Percentiles rank a stretch among this genome's conserved stretches.
Evolutionary conservation across 139 green algal genomes (phyloP).

Genomic region (Ostreobium quekettii): DNA sequence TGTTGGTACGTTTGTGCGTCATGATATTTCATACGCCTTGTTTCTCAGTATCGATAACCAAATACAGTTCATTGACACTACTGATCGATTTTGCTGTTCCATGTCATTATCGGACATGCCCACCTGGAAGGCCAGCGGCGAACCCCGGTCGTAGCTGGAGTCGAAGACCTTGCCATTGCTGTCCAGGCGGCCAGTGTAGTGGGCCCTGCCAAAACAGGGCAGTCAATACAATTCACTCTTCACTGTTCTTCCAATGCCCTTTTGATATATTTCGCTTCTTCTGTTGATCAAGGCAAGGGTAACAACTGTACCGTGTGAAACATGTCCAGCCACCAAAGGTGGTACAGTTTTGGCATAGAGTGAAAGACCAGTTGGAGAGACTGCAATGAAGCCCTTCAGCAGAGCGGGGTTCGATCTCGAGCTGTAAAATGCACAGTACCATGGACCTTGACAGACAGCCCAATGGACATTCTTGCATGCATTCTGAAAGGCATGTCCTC

Average conservation of each 20-base stretch:
- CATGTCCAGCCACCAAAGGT: not conserved
- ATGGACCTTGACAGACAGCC: too few relatives aligned
- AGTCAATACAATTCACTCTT: not conserved
- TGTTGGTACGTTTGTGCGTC: too few relatives aligned
- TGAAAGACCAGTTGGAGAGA: not conserved
- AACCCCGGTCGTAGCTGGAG: conserved; percentile 57
- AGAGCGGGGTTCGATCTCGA: too few relatives aligned
- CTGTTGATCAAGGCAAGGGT: too few relatives aligned
- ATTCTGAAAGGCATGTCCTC: too few relatives aligned
- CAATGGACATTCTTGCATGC: too few relatives aligned
- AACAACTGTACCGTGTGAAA: not conserved
- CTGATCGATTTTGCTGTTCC: not conserved
- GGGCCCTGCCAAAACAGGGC: conserved; percentile 37
- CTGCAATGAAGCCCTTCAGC: too few relatives aligned
- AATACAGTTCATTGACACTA: not conserved
- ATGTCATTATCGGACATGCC: too few relatives aligned
- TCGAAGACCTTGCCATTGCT: conserved; percentile 73
- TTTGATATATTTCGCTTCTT: not conserved
- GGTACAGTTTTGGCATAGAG: not conserved
- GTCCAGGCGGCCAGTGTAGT: conserved; percentile 72
- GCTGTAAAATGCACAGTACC: too few relatives aligned
- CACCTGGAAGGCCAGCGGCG: conserved; percentile 68
- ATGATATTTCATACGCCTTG: too few relatives aligned
- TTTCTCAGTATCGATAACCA: too few relatives aligned
- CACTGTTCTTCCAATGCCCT: not conserved